Base-by-base conservation (phyloP, 805 yeast species). In the Torulaspora microellipsoides region DNA sequence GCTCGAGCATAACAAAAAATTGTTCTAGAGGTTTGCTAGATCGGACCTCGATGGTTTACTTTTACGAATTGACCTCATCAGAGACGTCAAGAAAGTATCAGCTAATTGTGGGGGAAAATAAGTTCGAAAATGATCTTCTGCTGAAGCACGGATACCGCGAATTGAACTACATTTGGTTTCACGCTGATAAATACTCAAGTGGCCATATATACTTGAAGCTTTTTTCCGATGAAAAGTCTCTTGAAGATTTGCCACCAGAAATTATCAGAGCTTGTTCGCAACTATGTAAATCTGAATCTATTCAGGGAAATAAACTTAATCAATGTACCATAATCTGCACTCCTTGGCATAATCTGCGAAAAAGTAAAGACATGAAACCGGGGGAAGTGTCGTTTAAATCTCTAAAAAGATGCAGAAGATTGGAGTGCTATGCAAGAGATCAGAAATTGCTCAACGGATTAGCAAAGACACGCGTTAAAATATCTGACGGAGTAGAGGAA, bases 321-420 rank as follows among this genome's bases (percentile, higher is more conserved):
- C 81, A 81, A 53, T 69, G 84, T 46, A 77, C 82, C 2, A 75
- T 85, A 8, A 75, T 85, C 32, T 78, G 78, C 54, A 85, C 95
- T 0, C 88, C 90, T 0, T 85, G 86, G 73, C 71, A 74, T 20
- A 85, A 85, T 56, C 67, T 85, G 43, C 70, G 75, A 33, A 82
- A 82, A 51, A 78, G 78, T 40, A 82, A 81, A 11, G 76, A 76
- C 27, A 85, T 84, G 93, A 87, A 77, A 37, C 77, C 76, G 4
- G 95, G 95, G 3, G 86, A 87, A 38, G 95, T 85, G 6, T 77
- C 85, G 1, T 85, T 84, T 62, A 76, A 81, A 45, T 78, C 81
- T 46, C 72, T 70, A 2, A 77, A 74, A 47, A 64, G 67, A 40
- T 80, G 83, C 17, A 75, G 69, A 47, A 73, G 77, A 48, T 63